Percentiles rank a stretch among this genome's conserved stretches.
These are phyloP conservation scores for Stevia rebaudiana DNA, from an alignment of 140 eudicot species.

Conservation along the genomic window DNA sequence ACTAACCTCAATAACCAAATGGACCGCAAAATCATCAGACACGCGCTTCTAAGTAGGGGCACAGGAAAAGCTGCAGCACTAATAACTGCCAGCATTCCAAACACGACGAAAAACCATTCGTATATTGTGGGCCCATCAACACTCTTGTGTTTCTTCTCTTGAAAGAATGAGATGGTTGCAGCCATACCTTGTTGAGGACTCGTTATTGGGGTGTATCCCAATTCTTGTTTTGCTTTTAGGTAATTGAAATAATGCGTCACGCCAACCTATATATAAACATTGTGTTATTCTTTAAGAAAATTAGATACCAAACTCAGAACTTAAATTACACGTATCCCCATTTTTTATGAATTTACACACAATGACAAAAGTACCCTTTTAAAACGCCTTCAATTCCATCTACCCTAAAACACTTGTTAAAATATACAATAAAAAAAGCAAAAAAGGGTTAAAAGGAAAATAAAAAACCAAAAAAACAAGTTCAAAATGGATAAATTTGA, in stretches of 20 bases:
- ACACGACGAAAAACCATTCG: slow-evolving; percentile 47
- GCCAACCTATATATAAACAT: slow-evolving; percentile 55
- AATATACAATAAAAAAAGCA: neutral
- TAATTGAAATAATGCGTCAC: slow-evolving; percentile 75
- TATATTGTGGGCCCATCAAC: slow-evolving; percentile 77
- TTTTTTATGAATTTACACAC: no score
- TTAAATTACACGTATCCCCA: no score
- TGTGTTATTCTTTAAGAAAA: no score
- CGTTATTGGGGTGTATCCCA: slow-evolving; percentile 69
- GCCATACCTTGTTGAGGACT: slow-evolving; percentile 74
- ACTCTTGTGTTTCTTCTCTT: slow-evolving; percentile 49
- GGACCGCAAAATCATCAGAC: slow-evolving; percentile 58
- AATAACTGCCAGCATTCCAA: slow-evolving; percentile 57
- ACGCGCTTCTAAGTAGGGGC: slow-evolving; percentile 42
- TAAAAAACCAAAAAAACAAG: no score
- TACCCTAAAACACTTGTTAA: no score
- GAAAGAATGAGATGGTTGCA: slow-evolving; percentile 67
- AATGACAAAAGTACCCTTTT: no score
- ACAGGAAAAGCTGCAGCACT: slow-evolving; percentile 66
- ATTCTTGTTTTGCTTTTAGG: slow-evolving; percentile 75
- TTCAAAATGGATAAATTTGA: no score
- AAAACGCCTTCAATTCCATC: no score
- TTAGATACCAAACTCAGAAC: no score
- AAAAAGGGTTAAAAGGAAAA: neutral
- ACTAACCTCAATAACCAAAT: slow-evolving; percentile 32